A percentile compares a stretch with the other conserved stretches of the same genome.
Conservation (phyloP, 768 basidiomycete genomes). For the Hypholoma fasciculare region DNA sequence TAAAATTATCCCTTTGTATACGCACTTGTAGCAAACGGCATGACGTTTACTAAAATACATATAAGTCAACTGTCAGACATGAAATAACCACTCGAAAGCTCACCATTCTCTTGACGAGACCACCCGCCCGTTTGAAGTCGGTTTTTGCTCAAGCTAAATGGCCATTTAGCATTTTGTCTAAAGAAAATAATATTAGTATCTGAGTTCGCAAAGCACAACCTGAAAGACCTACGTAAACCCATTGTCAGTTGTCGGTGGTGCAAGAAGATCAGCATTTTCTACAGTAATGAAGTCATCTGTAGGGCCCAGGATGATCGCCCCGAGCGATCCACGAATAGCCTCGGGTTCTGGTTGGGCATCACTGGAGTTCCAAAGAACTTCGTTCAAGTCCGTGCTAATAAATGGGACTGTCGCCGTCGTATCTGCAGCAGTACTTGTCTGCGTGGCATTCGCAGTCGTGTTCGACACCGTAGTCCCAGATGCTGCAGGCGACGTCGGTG, state of each 20-base stretch:
- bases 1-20: too few species aligned
- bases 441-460: not conserved
- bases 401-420: conserved; percentile 37
- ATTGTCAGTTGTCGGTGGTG: conserved; percentile 63
- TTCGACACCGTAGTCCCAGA: too few species aligned
- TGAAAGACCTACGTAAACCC: conserved; percentile 40
- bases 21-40: conserved; percentile 46
- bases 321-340: conserved; percentile 45
- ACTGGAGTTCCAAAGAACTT: conserved; percentile 13
- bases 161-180: conserved; percentile 59
- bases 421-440: conserved; percentile 19
- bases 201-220: not conserved
- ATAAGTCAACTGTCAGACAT: not conserved
- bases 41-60: conserved; percentile 31
- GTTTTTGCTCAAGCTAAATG: conserved; percentile 59
- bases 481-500: too few species aligned
- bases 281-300: conserved; percentile 49
- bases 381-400: conserved; percentile 21
- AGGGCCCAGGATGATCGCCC: conserved; percentile 52
- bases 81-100: conserved; percentile 30
- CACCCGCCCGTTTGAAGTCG: conserved; percentile 62
- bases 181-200: not conserved
- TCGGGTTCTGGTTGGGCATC: conserved; percentile 30
- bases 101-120: conserved; percentile 49
- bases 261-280: conserved; percentile 55